Percentiles rank a stretch among this genome's conserved stretches.
Conservation (phyloP, 768 basidiomycete species). For the Rhodotorula sphaerocarpa region DNA sequence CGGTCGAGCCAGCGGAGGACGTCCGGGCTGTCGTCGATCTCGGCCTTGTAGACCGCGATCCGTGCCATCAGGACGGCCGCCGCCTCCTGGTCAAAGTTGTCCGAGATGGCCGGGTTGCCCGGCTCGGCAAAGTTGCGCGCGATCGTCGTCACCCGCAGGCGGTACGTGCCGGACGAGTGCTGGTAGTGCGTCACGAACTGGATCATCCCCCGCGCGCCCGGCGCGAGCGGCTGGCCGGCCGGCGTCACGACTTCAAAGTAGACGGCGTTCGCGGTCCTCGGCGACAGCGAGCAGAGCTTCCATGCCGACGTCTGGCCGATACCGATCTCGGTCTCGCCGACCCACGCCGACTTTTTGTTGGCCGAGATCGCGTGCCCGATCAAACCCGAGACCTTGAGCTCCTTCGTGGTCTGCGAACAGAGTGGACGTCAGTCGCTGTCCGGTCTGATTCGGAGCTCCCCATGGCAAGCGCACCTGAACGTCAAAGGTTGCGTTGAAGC, state of each 20-base stretch:
- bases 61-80: constrained; percentile 96
- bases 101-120: constrained; percentile 84
- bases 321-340: constrained; percentile 98
- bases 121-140: constrained; percentile 96
- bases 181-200: constrained; percentile 99
- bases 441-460: no score
- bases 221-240: constrained; percentile 82
- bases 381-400: constrained; percentile 93
- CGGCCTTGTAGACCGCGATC: constrained; percentile 98
- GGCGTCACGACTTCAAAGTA: constrained; percentile 99
- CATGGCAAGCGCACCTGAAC: constrained; percentile 46
- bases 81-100: constrained; percentile 95
- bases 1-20: constrained; percentile 94
- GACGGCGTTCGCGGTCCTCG: constrained; percentile 76
- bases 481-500: constrained; percentile 97
- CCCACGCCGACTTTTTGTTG: constrained; percentile 89
- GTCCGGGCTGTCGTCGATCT: constrained; percentile 95
- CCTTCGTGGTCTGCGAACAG: constrained; percentile 76
- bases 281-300: constrained; percentile 87
- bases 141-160: constrained; percentile 93
- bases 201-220: constrained; percentile 76
- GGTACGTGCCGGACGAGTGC: constrained; percentile 88
- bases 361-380: constrained; percentile 97
- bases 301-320: constrained; percentile 97
- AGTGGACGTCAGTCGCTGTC: no score